phyloP scores from a whole-genome alignment of 73 alveolate genomes.

The Uronychia binucleata region DNA sequence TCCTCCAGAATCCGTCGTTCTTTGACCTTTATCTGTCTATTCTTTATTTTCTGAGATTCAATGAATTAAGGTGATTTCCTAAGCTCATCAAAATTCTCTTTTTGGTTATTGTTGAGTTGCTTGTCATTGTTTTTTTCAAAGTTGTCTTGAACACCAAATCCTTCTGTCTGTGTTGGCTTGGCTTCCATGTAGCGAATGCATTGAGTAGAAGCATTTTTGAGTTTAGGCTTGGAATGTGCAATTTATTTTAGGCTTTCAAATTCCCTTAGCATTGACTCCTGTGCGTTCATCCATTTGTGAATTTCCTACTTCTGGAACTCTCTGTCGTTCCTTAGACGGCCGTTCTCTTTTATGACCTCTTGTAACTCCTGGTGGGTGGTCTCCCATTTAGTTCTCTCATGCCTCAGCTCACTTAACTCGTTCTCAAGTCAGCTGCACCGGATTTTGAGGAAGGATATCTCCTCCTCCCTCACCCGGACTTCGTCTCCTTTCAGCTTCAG shows the following conservation, averaged over 20 bases:
- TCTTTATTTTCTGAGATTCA: not conserved
- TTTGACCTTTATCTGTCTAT: not conserved
- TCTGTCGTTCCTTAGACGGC: not conserved
- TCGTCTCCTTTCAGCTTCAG: not conserved
- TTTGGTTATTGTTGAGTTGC: too few relatives aligned
- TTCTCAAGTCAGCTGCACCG: not conserved
- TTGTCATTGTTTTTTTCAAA: too few relatives aligned
- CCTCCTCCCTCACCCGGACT: not conserved
- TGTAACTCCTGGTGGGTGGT: conserved; percentile 8
- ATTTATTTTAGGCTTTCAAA: not conserved
- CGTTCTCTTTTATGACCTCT: conserved; percentile 9
- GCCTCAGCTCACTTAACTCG: not conserved
- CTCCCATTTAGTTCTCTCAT: not conserved
- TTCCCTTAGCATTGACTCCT: not conserved
- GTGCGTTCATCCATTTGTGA: not conserved
- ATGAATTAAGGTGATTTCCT: not conserved
- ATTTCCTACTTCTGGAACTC: not conserved
- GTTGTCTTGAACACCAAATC: too few relatives aligned
- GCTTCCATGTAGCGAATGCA: too few relatives aligned
- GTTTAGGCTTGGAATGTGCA: not conserved
- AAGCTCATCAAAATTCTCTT: too few relatives aligned
- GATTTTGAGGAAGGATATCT: not conserved
- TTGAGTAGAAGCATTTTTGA: too few relatives aligned
- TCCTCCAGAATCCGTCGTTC: not conserved
- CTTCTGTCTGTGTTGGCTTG: too few relatives aligned